Base-by-base conservation (phyloP, 2,329 filamentous ascomycete genomes). In the Emydomyces testavorans region DNA sequence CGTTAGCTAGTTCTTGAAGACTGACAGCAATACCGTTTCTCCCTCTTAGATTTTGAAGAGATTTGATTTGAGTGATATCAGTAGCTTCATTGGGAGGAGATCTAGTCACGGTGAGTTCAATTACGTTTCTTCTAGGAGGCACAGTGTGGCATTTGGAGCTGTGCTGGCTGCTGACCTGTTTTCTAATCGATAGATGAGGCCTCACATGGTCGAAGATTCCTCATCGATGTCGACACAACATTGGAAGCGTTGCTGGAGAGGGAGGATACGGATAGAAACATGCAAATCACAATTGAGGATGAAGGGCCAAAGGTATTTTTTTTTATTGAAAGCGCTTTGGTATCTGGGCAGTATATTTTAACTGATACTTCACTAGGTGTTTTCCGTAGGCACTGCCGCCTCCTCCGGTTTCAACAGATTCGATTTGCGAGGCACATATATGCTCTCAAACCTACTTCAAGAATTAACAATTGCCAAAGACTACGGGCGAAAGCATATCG, bases 271-370 rank as follows among this genome's bases (percentile, higher is more conserved):
- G 89, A 98, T 66, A 74, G 78, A 49, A 95, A 98, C 66, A 85
- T 87, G 74, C 89, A 96, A 66, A 98, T 98, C 64, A 98, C 92
- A 24, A 94, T 96, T 58, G 92, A 96, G 62, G 92, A 98, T 68
- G 77, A 79, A 54, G 92, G 92, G 0, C 90, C 92, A 42, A 98
- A 96, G 76, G 85, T 83, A 64, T 54, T 61, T 37, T 20, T n/a
- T 21, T 1, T 16, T 31, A 21, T 20, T n/a, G 6, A 39, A 52
- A 69, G 54, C 13, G n/a, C 18, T 21, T 26, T 13, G 6, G 11
- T 29, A 24, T 29, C 8, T 29, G 7, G 2, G 11, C 21, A n/a
- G 10, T 11, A 38, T 4, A 29, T 10, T 3, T 13, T 8, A 31
- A 20, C n/a, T 28, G 4, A 23, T 16, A 31, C 34, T 48, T 49